These are phyloP conservation scores for Cladophialophora exuberans DNA, from an alignment of 2,329 filamentous ascomycete genomes.

Conservation along the genomic window DNA sequence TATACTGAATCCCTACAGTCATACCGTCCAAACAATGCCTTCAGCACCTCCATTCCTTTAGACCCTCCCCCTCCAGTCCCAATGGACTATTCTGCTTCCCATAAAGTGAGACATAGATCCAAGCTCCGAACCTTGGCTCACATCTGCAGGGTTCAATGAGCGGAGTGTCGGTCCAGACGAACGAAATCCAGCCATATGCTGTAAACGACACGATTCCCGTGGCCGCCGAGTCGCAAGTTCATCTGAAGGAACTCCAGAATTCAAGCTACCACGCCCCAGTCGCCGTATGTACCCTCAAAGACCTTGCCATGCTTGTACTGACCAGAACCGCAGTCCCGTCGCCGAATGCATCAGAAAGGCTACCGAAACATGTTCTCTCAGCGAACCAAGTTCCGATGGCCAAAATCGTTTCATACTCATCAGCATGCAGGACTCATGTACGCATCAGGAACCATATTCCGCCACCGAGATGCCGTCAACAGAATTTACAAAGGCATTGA, in stretches of 20 bases:
- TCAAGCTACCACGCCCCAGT: slow-evolving; percentile 12
- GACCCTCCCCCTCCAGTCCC: background rate
- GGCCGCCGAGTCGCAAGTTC: background rate
- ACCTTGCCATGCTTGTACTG: background rate
- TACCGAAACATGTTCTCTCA: slow-evolving; percentile 9
- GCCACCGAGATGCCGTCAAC: slow-evolving; percentile 13
- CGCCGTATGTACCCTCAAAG: background rate
- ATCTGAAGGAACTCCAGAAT: slow-evolving; percentile 3
- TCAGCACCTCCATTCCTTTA: background rate
- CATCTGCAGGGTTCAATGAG: slow-evolving; percentile 9
- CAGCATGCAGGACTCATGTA: background rate
- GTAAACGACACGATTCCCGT: background rate
- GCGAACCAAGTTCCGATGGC: slow-evolving; percentile 7
- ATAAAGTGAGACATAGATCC: slow-evolving; percentile 5
- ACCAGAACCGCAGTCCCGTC: slow-evolving; percentile 1
- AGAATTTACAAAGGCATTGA: slow-evolving; percentile 3
- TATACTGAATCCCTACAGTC: background rate
- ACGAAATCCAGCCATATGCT: background rate
- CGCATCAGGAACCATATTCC: background rate
- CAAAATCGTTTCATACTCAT: slow-evolving; percentile 3
- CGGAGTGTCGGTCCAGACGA: slow-evolving; percentile 4
- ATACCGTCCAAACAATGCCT: background rate
- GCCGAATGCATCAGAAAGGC: slow-evolving; percentile 14
- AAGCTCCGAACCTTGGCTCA: slow-evolving; percentile 5
- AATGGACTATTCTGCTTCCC: background rate